A percentile compares a stretch with the other conserved stretches of the same genome.
These are phyloP conservation scores for Sanghuangporus weigelae DNA, from an alignment of 1,284 basidiomycete species.

Conservation along the genomic window DNA sequence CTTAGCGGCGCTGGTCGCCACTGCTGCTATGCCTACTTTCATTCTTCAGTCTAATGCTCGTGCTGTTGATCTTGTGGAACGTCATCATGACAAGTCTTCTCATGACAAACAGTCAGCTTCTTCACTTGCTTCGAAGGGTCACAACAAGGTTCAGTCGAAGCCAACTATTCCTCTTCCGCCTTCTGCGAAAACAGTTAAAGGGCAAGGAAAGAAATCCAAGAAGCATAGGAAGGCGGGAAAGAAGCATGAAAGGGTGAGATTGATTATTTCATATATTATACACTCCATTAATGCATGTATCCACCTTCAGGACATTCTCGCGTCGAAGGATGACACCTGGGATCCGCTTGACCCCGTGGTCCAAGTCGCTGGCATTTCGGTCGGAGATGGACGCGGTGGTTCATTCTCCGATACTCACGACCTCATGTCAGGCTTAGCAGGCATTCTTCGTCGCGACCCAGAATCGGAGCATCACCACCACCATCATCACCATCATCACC, in stretches of 20 bases:
- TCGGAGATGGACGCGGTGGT: slow-evolving; percentile 19
- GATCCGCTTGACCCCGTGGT: slow-evolving; percentile 21
- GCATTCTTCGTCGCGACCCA: slow-evolving; percentile 6
- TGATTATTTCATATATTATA: not conserved
- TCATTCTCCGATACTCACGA: not conserved
- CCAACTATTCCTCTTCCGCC: not conserved
- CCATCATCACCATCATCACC: slow-evolving; percentile 8
- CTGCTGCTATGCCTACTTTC: slow-evolving; percentile 7
- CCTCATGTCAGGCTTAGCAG: not conserved
- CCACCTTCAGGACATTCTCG: not conserved
- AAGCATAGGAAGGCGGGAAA: not conserved
- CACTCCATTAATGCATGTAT: not conserved
- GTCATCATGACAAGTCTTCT: slow-evolving; percentile 1
- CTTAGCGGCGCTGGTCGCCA: slow-evolving; percentile 15
- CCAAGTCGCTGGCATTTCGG: slow-evolving; percentile 22
- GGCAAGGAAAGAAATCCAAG: not conserved
- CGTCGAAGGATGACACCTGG: not conserved
- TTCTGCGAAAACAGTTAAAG: not conserved
- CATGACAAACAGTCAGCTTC: not conserved
- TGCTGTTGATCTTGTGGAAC: slow-evolving; percentile 1
- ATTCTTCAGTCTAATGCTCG: slow-evolving; percentile 5
- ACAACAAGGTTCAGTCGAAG: not conserved
- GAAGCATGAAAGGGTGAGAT: not conserved
- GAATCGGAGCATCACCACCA: slow-evolving; percentile 9
- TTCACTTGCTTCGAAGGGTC: not conserved